Percentiles rank a stretch among this genome's conserved stretches.
These are phyloP conservation scores for Gynandropsis gynandra DNA, from an alignment of 345 rosid species.

Conservation along the genomic window DNA sequence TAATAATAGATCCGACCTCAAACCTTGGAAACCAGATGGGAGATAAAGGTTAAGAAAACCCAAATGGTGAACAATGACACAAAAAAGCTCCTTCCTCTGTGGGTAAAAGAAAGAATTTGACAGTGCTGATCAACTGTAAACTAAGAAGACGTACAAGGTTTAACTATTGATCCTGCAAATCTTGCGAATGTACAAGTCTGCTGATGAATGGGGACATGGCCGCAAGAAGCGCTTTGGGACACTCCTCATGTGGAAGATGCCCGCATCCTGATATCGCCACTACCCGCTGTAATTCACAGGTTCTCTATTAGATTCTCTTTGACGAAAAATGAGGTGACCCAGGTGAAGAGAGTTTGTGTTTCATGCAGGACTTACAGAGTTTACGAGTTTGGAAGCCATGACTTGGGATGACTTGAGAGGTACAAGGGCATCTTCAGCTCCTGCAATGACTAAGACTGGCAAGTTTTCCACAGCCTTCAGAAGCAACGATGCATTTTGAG, in stretches of 20 bases:
- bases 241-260: slow-evolving; percentile 88
- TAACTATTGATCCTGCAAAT: slow-evolving; percentile 43
- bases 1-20: too few species aligned
- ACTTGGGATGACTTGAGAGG: slow-evolving; percentile 67
- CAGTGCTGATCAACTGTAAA: too few species aligned
- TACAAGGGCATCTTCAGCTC: slow-evolving; percentile 74
- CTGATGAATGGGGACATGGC: slow-evolving; percentile 65
- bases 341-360: neutral
- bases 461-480: slow-evolving; percentile 51
- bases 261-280: slow-evolving; percentile 86
- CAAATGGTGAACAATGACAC: too few species aligned
- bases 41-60: too few species aligned
- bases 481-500: slow-evolving; percentile 40
- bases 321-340: neutral
- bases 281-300: slow-evolving; percentile 49
- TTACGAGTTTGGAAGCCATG: slow-evolving; percentile 67
- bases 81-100: too few species aligned
- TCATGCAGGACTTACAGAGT: slow-evolving; percentile 54
- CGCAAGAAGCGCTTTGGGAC: slow-evolving; percentile 78
- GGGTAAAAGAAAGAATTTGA: too few species aligned
- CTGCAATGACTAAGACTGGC: slow-evolving; percentile 65
- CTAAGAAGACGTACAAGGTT: slow-evolving; percentile 15
- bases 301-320: slow-evolving; percentile 14
- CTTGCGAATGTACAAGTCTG: slow-evolving; percentile 43
- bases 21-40: too few species aligned